Percentiles rank a stretch among this genome's conserved stretches.
These are phyloP conservation scores for Nannochloropsis gaditana DNA, from an alignment of 108 stramenopile genomes.

Conservation along the genomic window DNA sequence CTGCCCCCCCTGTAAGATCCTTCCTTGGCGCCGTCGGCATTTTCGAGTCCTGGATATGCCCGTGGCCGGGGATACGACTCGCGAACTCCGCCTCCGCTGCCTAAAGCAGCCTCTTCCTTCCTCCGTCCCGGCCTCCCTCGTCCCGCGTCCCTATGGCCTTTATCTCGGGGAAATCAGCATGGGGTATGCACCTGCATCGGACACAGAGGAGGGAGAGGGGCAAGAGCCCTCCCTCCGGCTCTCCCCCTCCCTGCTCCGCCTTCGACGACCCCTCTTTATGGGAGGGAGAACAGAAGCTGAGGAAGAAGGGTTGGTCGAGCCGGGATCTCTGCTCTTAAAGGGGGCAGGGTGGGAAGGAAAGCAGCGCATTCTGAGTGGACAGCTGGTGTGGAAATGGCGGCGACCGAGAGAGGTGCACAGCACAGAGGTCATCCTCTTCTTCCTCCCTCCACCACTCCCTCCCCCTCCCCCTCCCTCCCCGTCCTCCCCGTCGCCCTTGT, in stretches of 20 bases:
- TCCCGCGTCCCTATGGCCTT: neutral
- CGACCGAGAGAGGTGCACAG: neutral
- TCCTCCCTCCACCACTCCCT: neutral
- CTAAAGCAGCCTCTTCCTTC: neutral
- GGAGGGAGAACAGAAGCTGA: neutral
- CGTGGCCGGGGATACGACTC: neutral
- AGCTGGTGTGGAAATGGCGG: neutral
- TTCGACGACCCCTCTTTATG: neutral
- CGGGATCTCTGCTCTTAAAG: neutral
- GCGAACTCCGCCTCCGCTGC: neutral
- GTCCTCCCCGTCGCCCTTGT: neutral
- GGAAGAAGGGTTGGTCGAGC: neutral
- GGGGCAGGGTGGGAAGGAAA: conserved; percentile 1
- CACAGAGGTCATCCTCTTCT: neutral
- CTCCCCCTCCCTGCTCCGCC: neutral
- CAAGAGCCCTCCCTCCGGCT: neutral
- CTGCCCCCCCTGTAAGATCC: neutral
- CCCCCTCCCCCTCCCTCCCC: neutral
- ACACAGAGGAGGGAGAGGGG: neutral
- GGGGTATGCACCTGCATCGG: neutral
- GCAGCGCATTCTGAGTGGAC: neutral
- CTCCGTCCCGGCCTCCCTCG: neutral
- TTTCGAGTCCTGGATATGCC: neutral
- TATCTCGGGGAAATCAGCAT: conserved; percentile 5
- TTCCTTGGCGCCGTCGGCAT: neutral